phyloP scores from a whole-genome alignment of 768 basidiomycete species.

The Clitopilus passeckerianus region DNA sequence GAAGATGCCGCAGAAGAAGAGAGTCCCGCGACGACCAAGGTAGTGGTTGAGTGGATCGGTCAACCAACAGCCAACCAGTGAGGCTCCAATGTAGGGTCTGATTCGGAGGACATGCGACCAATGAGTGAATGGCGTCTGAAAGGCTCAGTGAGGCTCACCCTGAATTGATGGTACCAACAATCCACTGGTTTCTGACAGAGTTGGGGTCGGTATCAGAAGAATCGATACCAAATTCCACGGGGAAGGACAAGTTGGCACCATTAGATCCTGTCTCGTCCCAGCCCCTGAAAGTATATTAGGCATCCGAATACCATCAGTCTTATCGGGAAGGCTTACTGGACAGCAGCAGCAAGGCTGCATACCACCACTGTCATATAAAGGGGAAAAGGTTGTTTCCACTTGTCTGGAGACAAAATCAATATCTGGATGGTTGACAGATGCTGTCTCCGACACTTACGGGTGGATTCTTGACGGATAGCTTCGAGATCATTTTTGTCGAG shows the following conservation, averaged over 20 bases:
- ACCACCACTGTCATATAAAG: slow-evolving; percentile 40
- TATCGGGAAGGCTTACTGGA: slow-evolving; percentile 44
- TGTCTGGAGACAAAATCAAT: slow-evolving; percentile 21
- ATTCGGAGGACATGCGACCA: background rate
- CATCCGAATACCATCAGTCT: background rate
- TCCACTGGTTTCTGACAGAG: slow-evolving; percentile 52
- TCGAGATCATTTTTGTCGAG: slow-evolving; percentile 32
- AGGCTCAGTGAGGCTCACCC: slow-evolving; percentile 27
- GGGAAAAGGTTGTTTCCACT: slow-evolving; percentile 41
- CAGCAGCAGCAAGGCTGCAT: slow-evolving; percentile 73
- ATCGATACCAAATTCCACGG: slow-evolving; percentile 41
- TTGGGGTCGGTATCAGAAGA: slow-evolving; percentile 23
- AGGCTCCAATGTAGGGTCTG: slow-evolving; percentile 41
- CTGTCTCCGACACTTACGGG: slow-evolving; percentile 23
- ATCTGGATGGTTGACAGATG: background rate
- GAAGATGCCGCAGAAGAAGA: slow-evolving; percentile 56
- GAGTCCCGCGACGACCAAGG: slow-evolving; percentile 57
- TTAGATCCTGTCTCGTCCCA: slow-evolving; percentile 67
- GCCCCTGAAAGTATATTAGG: slow-evolving; percentile 25
- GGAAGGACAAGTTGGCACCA: slow-evolving; percentile 60
- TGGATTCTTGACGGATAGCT: slow-evolving; percentile 40
- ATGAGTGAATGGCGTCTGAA: background rate
- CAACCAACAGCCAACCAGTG: slow-evolving; percentile 41
- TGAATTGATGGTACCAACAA: slow-evolving; percentile 73
- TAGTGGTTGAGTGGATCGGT: slow-evolving; percentile 55